phyloP scores from a whole-genome alignment of 495 filamentous ascomycete species.

The Bathelium albidoporum region DNA sequence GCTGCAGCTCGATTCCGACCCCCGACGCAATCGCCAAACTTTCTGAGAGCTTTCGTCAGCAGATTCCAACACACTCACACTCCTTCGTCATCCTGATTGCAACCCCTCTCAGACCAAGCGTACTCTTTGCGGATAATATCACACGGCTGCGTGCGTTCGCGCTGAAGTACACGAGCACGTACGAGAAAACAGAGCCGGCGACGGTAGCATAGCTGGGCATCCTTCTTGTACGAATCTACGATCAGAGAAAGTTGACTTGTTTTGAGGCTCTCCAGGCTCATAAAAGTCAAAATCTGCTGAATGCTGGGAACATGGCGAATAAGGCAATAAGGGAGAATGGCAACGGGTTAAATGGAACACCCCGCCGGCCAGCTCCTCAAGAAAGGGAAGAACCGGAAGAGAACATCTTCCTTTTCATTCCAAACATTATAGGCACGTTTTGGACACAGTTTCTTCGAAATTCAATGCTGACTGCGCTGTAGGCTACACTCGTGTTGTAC shows the following conservation, averaged over 20 bases:
- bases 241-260: not conserved
- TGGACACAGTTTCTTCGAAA: slow-evolving; percentile 4
- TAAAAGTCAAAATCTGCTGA: not conserved
- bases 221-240: not conserved
- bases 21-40: not conserved
- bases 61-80: not conserved
- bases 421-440: slow-evolving; percentile 79
- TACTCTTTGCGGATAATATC: not conserved
- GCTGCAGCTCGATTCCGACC: not conserved
- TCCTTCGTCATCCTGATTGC: not conserved
- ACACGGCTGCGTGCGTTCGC: not conserved
- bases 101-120: not conserved
- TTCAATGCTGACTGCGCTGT: slow-evolving; percentile 8
- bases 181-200: not conserved
- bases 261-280: not conserved
- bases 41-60: not conserved
- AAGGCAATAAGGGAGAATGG: not conserved
- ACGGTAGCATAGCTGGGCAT: not conserved
- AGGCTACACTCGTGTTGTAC: slow-evolving; percentile 84
- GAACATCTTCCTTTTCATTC: slow-evolving; percentile 92
- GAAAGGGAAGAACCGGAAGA: slow-evolving; percentile 36
- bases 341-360: not conserved
- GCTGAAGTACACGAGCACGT: not conserved
- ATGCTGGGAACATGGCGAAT: not conserved
- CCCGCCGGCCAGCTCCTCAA: not conserved